Conservation (phyloP, 2,329 filamentous ascomycete species). For the Paraconiothyrium sp. region DNA sequence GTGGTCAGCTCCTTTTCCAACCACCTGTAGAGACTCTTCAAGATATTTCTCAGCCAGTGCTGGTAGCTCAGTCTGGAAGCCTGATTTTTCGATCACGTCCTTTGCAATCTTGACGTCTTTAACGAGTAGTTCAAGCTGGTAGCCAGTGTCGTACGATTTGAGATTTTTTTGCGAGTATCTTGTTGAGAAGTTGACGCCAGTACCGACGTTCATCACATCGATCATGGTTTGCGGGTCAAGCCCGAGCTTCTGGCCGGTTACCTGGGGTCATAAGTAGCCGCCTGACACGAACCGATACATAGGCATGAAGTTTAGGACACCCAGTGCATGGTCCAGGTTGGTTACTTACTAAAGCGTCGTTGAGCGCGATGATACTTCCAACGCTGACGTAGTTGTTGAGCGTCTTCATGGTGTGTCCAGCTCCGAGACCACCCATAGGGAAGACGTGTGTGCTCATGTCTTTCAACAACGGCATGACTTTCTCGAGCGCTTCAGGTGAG, state of each 20-base stretch:
- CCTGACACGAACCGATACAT: too few relatives aligned
- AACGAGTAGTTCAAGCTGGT: conserved; percentile 46
- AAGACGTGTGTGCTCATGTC: conserved; percentile 49
- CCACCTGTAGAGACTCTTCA: conserved; percentile 40
- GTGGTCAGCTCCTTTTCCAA: conserved; percentile 45
- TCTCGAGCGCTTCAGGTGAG: conserved; percentile 34
- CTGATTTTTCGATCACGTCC: conserved; percentile 47
- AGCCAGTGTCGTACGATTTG: conserved; percentile 44
- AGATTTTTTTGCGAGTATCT: conserved; percentile 35
- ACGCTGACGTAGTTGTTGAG: conserved; percentile 51
- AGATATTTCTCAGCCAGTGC: conserved; percentile 42
- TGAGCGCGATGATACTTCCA: conserved; percentile 44
- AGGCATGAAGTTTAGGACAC: too few relatives aligned
- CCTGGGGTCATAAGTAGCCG: conserved; percentile 18
- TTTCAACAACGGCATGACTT: conserved; percentile 44
- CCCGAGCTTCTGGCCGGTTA: conserved; percentile 49
- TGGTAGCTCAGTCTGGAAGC: conserved; percentile 44
- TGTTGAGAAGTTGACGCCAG: conserved; percentile 52
- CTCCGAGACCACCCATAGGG: conserved; percentile 46
- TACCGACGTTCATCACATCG: conserved; percentile 54
- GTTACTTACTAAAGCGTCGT: conserved; percentile 34
- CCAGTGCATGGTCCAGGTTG: too few relatives aligned
- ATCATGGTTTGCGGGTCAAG: conserved; percentile 52
- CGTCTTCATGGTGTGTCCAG: conserved; percentile 51
- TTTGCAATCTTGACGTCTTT: conserved; percentile 50